A percentile compares a stretch with the other conserved stretches of the same genome.
phyloP scores from a whole-genome alignment of 768 basidiomycete species.

The Kondoa malvinella region DNA sequence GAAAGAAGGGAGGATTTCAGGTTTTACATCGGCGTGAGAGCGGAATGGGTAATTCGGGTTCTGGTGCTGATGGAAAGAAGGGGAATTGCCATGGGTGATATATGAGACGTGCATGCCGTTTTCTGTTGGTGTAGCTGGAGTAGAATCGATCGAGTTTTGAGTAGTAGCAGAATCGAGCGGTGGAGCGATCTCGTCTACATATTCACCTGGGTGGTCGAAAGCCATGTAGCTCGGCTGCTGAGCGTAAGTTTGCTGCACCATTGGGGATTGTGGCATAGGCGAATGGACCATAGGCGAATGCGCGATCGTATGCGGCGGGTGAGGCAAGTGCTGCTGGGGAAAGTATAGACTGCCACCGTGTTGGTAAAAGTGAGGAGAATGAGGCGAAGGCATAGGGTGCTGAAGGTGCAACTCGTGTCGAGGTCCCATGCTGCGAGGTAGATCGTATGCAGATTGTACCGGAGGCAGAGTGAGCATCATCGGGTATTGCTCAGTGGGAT shows the following conservation, averaged over 20 bases:
- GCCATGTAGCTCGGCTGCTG: not conserved
- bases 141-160: not conserved
- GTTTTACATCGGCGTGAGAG: not conserved
- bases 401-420: not conserved
- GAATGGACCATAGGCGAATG: not conserved
- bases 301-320: not conserved
- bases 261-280: not conserved
- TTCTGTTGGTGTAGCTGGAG: not conserved
- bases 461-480: not conserved
- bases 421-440: not conserved
- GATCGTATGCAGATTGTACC: not conserved
- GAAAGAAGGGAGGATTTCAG: not conserved
- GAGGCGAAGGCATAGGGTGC: not conserved
- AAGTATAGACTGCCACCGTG: not conserved
- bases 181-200: not conserved
- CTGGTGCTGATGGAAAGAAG: not conserved
- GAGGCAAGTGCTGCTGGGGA: not conserved
- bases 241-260: not conserved
- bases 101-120: not conserved
- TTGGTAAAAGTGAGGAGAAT: not conserved
- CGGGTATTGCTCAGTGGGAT: not conserved
- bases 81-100: not conserved
- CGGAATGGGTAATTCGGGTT: not conserved
- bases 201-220: not conserved
- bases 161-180: not conserved